These are phyloP conservation scores for Citrus mangshanensis DNA, from an alignment of 345 rosid species.

Conservation along the genomic window DNA sequence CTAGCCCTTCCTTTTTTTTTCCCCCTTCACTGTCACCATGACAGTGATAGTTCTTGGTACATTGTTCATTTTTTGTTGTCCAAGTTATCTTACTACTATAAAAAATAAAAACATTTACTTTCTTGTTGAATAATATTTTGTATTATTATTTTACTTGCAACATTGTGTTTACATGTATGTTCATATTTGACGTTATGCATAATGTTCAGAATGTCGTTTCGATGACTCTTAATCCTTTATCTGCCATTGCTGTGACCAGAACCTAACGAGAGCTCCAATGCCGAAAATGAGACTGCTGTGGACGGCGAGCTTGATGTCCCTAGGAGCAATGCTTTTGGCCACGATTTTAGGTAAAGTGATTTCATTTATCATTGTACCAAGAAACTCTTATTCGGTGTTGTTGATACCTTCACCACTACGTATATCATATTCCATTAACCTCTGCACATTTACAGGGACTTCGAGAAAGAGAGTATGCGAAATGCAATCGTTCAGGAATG, in stretches of 20 bases:
- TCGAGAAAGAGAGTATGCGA: conserved; percentile 36
- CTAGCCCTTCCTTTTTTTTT: not conserved
- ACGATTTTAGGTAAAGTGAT: conserved; percentile 26
- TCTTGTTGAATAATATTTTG: not conserved
- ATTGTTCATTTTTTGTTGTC: not conserved
- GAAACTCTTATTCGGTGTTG: no score
- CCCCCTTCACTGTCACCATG: not conserved
- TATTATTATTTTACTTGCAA: not conserved
- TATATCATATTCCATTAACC: no score
- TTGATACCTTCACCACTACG: no score
- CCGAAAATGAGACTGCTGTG: not conserved
- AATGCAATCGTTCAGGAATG: conserved; percentile 55
- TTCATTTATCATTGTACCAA: no score
- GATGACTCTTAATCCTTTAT: no score
- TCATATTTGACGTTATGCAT: not conserved
- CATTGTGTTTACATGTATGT: not conserved
- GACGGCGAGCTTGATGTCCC: conserved; percentile 43
- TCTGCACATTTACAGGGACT: conserved; percentile 30
- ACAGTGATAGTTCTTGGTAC: not conserved
- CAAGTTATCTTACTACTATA: not conserved
- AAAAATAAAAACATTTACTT: not conserved
- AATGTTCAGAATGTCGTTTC: not conserved
- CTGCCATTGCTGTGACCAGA: not conserved
- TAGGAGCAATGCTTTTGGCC: conserved; percentile 55
- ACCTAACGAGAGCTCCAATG: not conserved